Evolutionary conservation across 2,329 filamentous ascomycete species (phyloP), one percentile per base, ranked within the genome.

Genomic region (Epichloe hybrida): DNA sequence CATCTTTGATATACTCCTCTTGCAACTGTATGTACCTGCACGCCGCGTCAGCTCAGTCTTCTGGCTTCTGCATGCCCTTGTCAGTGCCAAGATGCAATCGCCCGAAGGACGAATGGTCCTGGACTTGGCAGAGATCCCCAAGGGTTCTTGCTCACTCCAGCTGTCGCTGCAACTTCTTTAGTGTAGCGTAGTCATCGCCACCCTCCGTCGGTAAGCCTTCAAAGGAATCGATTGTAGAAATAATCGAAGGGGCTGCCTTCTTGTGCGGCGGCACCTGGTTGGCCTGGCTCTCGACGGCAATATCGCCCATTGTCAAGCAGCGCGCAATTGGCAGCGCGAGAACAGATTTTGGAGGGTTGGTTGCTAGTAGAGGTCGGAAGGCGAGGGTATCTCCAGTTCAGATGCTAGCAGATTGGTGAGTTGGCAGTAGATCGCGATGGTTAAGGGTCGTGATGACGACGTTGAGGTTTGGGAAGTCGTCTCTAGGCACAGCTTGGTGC

Each of bases 1-100:
- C 93, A 81, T 98, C 93, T 75, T 98, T 98, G 81, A 98, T 98
- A 71, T 98, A 98, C 69, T 98, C 93, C 72, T 98, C 93, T 73
- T 98, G 93, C 61, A 98, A 79, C 71, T 96, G 88, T 67, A 97
- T 95, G 69, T 95, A 88, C 68, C 84, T 88, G 13, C 15, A 31
- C 3, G 60, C 21, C 57, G 51, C 36, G 51, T 56, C 56, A 69
- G 64, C 41, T 48, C 51, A 53, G 56, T 57, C 42, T 59, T 53
- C 46, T 41, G 11, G 5, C 27, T 31, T 6, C n/a, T 31, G 6
- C 5, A 35, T 21, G 31, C 11, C 15, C 6, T 20, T 23, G 9
- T 48, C 4, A 2, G 20, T 12, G 38, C 13, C 46, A 41, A 13
- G 13, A 21, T 21, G 8, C 11, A 41, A 23, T n/a, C 38, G 3